Base-by-base conservation (phyloP, 148 eudicot species). In the Pouteria glomerata region DNA sequence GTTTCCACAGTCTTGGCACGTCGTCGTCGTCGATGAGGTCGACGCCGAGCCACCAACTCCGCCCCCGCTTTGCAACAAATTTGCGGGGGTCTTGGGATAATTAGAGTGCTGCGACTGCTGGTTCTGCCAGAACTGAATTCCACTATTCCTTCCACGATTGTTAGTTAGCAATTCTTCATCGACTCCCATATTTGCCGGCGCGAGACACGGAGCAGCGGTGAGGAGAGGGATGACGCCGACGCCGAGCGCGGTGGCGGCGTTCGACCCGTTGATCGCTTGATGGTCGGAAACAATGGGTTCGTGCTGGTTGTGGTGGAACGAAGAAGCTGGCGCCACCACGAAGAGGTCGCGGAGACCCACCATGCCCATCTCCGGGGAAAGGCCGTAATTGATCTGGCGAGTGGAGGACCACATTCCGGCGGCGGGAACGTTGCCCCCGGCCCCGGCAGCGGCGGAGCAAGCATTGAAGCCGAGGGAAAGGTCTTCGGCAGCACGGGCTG, bases 1-100 rank as follows among this genome's bases (percentile, higher is more conserved):
- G 77, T 94, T 94, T 0, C 97, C 97, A 7, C 97, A 94, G 39
- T 94, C 97, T 44, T 85, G 93, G 51, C 97, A 94, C n/a, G 90
- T 87, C 21, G 87, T 47, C 0, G 82, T 45, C n/a, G n/a, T n/a
- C n/a, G n/a, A n/a, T 57, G 80, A 82, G 0, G 70, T 57, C 3
- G 85, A 74, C 6, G n/a, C n/a, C n/a, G 57, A 41, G 23, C 84
- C 18, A 35, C 56, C 76, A 66, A n/a, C 55, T 1, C 66, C 66
- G 1, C 74, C 64, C 6, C 61, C 76, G 0, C 50, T 65, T n/a
- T 67, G 78, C 0, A 77, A 69, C 39, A 77, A 30, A 71, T 76
- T 79, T 1, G 77, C 26, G 3, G 73, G 29, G 19, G 69, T 84
- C 19, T 82, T 77, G n/a, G 72, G 21, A 26, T 76, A 81, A 55